These are phyloP conservation scores for Eimeria sp. DNA, from an alignment of 169 alveolate genomes.

Conservation along the genomic window DNA sequence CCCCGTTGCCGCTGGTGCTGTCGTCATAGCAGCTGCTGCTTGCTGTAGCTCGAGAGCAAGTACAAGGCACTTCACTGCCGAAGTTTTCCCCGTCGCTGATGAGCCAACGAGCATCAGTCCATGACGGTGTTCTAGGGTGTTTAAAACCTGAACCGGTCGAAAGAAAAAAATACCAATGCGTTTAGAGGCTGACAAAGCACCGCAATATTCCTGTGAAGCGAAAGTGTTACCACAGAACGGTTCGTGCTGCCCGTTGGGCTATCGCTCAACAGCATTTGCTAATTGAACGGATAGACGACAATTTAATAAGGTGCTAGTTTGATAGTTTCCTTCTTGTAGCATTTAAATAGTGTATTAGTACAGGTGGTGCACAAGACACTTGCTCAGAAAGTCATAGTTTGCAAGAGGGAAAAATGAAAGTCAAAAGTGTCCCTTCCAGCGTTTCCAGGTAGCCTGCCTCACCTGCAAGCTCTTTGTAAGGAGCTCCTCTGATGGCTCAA, in stretches of 20 bases:
- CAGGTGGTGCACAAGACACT: neutral
- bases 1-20: neutral
- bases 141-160: constrained; percentile 89
- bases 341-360: neutral
- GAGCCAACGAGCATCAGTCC: constrained; percentile 97
- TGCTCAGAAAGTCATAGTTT: neutral
- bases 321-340: neutral
- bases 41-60: constrained; percentile 84
- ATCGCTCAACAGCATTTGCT: neutral
- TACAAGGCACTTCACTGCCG: constrained; percentile 88
- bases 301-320: neutral
- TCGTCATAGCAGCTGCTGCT: constrained; percentile 21
- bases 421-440: neutral
- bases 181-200: neutral
- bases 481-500: constrained; percentile 87
- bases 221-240: neutral
- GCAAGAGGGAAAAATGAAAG: neutral
- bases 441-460: neutral
- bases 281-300: neutral
- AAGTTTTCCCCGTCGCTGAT: constrained; percentile 93
- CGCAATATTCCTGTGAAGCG: neutral
- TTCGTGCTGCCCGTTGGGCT: neutral
- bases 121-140: constrained; percentile 95
- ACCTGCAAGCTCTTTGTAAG: constrained; percentile 85
- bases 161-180: neutral